Evolutionary conservation across 192 early-diverging fungal genomes (phyloP).

Genomic region (Thoreauomyces humboldtii): DNA sequence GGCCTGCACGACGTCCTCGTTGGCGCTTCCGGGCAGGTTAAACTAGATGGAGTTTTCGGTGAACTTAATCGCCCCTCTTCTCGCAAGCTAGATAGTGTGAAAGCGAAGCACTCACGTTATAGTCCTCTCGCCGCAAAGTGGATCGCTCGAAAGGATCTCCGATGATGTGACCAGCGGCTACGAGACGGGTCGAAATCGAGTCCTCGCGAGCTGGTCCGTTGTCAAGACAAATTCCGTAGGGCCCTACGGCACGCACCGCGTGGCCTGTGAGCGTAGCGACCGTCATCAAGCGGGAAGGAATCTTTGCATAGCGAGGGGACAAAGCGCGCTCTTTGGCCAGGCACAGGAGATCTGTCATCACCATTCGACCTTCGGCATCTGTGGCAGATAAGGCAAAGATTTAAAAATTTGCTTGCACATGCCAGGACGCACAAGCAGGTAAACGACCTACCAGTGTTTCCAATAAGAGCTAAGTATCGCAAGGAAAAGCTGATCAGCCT

Average conservation of each 20-base stretch:
- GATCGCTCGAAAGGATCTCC: slow-evolving; percentile 83
- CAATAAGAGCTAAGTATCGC: too few relatives aligned
- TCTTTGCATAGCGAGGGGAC: slow-evolving; percentile 24
- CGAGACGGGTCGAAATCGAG: slow-evolving; percentile 58
- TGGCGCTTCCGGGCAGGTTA: slow-evolving; percentile 59
- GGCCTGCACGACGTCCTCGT: slow-evolving; percentile 82
- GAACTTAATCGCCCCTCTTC: too few relatives aligned
- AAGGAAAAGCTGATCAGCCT: background rate
- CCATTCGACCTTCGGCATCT: slow-evolving; percentile 88
- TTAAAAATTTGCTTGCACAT: background rate
- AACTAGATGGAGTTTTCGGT: slow-evolving; percentile 22
- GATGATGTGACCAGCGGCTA: slow-evolving; percentile 62
- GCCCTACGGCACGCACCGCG: slow-evolving; percentile 73
- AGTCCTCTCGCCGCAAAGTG: slow-evolving; percentile 78
- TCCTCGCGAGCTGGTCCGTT: slow-evolving; percentile 73
- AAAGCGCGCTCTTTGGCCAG: slow-evolving; percentile 49
- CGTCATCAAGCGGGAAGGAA: slow-evolving; percentile 65
- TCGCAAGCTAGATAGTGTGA: background rate
- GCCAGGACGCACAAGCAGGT: too few relatives aligned
- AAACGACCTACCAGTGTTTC: too few relatives aligned
- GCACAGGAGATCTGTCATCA: slow-evolving; percentile 59
- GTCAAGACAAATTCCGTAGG: slow-evolving; percentile 72
- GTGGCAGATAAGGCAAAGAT: slow-evolving; percentile 37
- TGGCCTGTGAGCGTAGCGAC: slow-evolving; percentile 85
- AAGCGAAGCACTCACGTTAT: slow-evolving; percentile 32